Base-by-base conservation (phyloP, 441 rosid species). In the Bruguiera hainesii region DNA sequence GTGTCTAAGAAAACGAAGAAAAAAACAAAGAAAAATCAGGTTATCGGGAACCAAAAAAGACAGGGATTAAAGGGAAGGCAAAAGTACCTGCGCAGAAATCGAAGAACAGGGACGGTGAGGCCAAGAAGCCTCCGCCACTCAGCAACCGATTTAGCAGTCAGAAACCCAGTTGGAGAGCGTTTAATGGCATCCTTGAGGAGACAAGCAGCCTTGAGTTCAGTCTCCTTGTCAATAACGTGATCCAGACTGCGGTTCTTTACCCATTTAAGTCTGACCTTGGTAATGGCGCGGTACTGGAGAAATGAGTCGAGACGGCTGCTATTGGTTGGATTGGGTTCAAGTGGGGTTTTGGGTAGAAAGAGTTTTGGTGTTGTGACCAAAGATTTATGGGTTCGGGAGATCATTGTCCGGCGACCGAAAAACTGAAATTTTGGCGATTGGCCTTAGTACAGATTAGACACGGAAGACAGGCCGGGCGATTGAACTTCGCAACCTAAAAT, bases 81-180 rank as follows among this genome's bases (percentile, higher is more conserved):
- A 48, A 61, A 50, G 9, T 31, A 93, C 98, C 99, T 85, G 85
- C 99, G 93, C 64, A 92, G 48, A 76, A 95, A 92, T 64, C 98
- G 98, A 53, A 92, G 87, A 73, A 90, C 97, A 39, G 95, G 98
- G 57, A 95, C 82, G 67, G 98, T 90, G 81, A 95, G 96, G 52
- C 98, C 98, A 56, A 92, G 95, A 68, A 89, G 89, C 71, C 87
- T 92, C 63, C 92, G 97, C 98, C 98, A 90, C 25, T 90, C 97
- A 20, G 89, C 75, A 56, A 95, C 82, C 56, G 98, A 89, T 75
- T 86, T 90, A 5, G 98, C 90, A 9, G 97, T 92, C 75, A 95
- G 92, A 79, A 90, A 95, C 29, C 87, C 96, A 46, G 88, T 85
- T 35, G 95, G 83, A 31, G 95, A 90, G 42, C 99, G 90, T 61